Evolutionary conservation across 352 stramenopile genomes (phyloP).

Genomic region (Thraustochytrium aureum): DNA sequence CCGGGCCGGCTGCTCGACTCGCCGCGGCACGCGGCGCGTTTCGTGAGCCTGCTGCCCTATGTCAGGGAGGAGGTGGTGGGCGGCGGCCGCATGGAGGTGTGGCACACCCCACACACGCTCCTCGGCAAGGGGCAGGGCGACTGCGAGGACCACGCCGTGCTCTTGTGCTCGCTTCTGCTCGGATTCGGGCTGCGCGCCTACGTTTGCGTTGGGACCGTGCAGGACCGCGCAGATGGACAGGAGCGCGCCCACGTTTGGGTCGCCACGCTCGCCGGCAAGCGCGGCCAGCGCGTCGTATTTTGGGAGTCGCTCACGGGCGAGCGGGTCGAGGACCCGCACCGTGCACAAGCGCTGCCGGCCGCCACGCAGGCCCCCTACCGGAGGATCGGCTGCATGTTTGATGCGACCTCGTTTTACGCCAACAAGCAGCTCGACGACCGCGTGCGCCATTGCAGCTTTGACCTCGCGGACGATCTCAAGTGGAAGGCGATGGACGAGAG

Average conservation of each 20-base stretch:
- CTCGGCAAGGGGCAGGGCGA: constrained; percentile 80
- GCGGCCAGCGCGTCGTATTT: constrained; percentile 56
- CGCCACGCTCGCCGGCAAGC: constrained; percentile 62
- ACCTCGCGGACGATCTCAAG: constrained; percentile 52
- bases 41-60: constrained; percentile 74
- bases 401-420: constrained; percentile 68
- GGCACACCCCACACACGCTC: constrained; percentile 71
- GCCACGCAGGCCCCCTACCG: constrained; percentile 62
- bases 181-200: constrained; percentile 81
- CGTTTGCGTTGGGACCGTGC: constrained; percentile 76
- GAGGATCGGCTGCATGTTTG: constrained; percentile 77
- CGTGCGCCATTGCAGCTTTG: constrained; percentile 56
- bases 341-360: background rate
- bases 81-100: constrained; percentile 67
- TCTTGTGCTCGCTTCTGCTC: constrained; percentile 80
- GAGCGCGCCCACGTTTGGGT: constrained; percentile 76
- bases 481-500: constrained; percentile 58
- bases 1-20: constrained; percentile 63
- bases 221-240: constrained; percentile 13
- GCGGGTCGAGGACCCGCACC: constrained; percentile 49
- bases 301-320: constrained; percentile 74
- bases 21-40: constrained; percentile 75
- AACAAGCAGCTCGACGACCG: constrained; percentile 67
- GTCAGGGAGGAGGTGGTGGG: constrained; percentile 65
- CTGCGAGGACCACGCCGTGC: constrained; percentile 81